These are phyloP conservation scores for Gentiana macrophylla DNA, from an alignment of 257 asterid genomes.

Conservation along the genomic window DNA sequence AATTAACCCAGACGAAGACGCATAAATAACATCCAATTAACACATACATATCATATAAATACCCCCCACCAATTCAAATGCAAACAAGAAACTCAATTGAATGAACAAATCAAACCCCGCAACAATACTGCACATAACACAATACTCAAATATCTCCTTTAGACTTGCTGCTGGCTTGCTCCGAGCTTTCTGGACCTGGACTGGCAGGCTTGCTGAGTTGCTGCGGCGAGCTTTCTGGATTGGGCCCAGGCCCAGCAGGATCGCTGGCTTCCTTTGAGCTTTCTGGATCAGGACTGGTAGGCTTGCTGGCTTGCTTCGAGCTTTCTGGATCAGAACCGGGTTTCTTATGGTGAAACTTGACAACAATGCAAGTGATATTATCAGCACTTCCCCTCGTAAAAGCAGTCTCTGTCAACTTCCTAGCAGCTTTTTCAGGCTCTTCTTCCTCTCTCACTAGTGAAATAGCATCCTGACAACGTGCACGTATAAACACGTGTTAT, in stretches of 20 bases:
- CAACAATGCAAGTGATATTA: constrained; percentile 94
- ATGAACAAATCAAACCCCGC: constrained; percentile 18
- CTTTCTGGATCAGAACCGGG: constrained; percentile 24
- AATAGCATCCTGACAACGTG: constrained; percentile 64
- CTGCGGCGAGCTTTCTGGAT: constrained; percentile 12
- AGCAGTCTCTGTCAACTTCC: constrained; percentile 89
- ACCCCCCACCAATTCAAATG: constrained; percentile 5
- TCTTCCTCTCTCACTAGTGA: constrained; percentile 70
- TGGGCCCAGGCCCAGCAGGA: no score
- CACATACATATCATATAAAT: constrained; percentile 6
- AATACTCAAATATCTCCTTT: no score
- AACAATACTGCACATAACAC: no score
- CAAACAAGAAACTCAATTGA: constrained; percentile 17
- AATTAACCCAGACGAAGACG: background rate
- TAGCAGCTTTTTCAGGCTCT: constrained; percentile 80
- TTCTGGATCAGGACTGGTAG: constrained; percentile 1
- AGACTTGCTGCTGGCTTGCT: constrained; percentile 13
- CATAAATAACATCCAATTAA: constrained; percentile 5
- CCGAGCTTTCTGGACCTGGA: constrained; percentile 11
- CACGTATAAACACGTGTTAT: no score
- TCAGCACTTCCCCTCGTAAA: constrained; percentile 94
- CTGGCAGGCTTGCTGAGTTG: background rate
- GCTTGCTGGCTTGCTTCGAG: constrained; percentile 22
- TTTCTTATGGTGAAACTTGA: constrained; percentile 58
- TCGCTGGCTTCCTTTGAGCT: constrained; percentile 22